Percentiles rank a stretch among this genome's conserved stretches.
These are phyloP conservation scores for Wickerhamiella brachini DNA, from an alignment of 805 yeast species.

Conservation along the genomic window DNA sequence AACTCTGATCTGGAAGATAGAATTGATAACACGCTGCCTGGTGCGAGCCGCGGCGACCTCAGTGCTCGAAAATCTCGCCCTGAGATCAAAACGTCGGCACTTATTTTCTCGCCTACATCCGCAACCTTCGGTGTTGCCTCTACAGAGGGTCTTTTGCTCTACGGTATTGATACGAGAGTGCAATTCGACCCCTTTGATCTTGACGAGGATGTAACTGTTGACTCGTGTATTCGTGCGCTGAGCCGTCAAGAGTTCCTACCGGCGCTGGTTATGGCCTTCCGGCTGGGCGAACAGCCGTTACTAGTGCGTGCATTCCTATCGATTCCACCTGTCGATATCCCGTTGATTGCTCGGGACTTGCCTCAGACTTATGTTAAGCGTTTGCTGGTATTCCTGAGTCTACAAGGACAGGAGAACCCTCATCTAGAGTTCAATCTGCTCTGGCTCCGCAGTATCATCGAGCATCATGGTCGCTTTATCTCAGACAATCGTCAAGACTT, in stretches of 20 bases:
- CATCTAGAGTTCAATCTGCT: constrained; percentile 74
- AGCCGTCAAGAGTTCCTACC: constrained; percentile 49
- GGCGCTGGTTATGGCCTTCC: constrained; percentile 84
- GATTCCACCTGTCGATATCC: constrained; percentile 57
- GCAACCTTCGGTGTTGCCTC: constrained; percentile 87
- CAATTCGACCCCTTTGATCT: constrained; percentile 87
- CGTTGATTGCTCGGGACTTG: constrained; percentile 48
- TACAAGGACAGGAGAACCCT: constrained; percentile 51
- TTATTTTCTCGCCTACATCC: constrained; percentile 81
- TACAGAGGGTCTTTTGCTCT: constrained; percentile 81
- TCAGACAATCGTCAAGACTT: constrained; percentile 47
- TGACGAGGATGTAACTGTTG: constrained; percentile 85
- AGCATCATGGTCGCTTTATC: constrained; percentile 67
- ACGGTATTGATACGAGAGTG: constrained; percentile 56
- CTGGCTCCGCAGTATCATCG: constrained; percentile 63
- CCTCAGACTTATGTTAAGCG: constrained; percentile 68
- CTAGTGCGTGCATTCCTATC: constrained; percentile 61
- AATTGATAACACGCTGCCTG: constrained; percentile 65
- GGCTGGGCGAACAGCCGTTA: constrained; percentile 70
- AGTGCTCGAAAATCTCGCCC: constrained; percentile 65
- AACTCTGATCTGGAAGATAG: constrained; percentile 75
- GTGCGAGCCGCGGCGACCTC: constrained; percentile 72
- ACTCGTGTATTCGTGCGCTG: constrained; percentile 48
- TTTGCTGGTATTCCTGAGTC: constrained; percentile 53
- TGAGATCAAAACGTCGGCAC: constrained; percentile 64